Percentiles rank a stretch among this genome's conserved stretches.
Conservation (phyloP, 192 early-diverging fungal species). For the Coemansia sp. region DNA sequence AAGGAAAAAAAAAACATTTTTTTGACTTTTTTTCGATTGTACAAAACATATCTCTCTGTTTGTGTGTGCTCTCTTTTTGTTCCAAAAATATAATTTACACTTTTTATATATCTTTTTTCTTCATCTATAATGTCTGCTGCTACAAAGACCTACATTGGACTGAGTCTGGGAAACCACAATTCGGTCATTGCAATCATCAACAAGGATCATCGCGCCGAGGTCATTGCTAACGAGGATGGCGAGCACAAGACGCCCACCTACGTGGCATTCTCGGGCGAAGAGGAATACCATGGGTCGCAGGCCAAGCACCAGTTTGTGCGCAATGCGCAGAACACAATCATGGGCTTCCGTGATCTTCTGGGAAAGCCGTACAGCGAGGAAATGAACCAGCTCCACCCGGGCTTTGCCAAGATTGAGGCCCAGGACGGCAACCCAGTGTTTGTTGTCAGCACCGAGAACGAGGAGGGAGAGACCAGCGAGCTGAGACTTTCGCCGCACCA, state of each 20-base stretch:
- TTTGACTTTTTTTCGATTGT: background rate
- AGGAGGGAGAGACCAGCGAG: slow-evolving; percentile 46
- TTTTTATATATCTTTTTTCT: background rate
- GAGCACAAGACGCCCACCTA: slow-evolving; percentile 92
- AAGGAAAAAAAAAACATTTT: no score
- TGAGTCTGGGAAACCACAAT: slow-evolving; percentile 84
- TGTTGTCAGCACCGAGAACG: slow-evolving; percentile 63
- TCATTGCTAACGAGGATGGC: slow-evolving; percentile 98
- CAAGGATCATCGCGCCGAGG: slow-evolving; percentile 71
- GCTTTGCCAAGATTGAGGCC: slow-evolving; percentile 58
- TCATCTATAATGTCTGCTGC: slow-evolving; percentile 15
- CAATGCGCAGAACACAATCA: slow-evolving; percentile 89
- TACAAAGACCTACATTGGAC: slow-evolving; percentile 64
- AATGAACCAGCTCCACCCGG: slow-evolving; percentile 40
- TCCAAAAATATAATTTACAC: background rate
- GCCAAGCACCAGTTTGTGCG: slow-evolving; percentile 83
- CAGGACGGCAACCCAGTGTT: slow-evolving; percentile 62
- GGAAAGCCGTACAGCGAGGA: slow-evolving; percentile 57
- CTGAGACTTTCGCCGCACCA: slow-evolving; percentile 69
- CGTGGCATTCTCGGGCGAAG: slow-evolving; percentile 89
- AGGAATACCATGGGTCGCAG: slow-evolving; percentile 76
- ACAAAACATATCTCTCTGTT: background rate
- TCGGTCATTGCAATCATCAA: slow-evolving; percentile 82
- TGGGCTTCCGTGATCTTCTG: slow-evolving; percentile 82
- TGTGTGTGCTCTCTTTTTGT: slow-evolving; percentile 1